Conservation (phyloP, 2,329 filamentous ascomycete species). For the Aspergillus amoenus region DNA sequence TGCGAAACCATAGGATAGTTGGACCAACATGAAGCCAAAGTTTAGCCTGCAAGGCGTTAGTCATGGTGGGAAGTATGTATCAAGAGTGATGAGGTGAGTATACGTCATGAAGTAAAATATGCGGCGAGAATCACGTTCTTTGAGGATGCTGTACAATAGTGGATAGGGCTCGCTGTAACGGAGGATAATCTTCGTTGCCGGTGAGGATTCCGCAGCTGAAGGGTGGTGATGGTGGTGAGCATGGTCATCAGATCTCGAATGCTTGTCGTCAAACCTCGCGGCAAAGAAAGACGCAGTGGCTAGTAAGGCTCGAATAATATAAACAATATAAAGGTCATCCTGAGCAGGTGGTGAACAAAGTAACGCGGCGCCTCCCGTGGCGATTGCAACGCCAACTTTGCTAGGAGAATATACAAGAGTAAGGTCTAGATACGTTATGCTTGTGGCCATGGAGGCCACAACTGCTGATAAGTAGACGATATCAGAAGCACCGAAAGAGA, state of each 20-base stretch:
- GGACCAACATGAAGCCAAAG: constrained; percentile 90
- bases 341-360: constrained; percentile 30
- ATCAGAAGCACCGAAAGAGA: constrained; percentile 23
- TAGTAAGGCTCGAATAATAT: constrained; percentile 28
- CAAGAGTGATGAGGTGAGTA: background rate
- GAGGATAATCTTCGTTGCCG: constrained; percentile 72
- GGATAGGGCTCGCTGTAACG: constrained; percentile 69
- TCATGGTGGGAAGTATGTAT: background rate
- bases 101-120: constrained; percentile 97
- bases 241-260: constrained; percentile 26
- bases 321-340: constrained; percentile 27
- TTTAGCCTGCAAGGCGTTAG: constrained; percentile 66
- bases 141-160: constrained; percentile 78
- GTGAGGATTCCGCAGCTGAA: constrained; percentile 55
- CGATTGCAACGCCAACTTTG: constrained; percentile 33
- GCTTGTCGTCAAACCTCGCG: constrained; percentile 33
- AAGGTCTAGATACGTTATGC: constrained; percentile 27
- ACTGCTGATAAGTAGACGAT: constrained; percentile 23
- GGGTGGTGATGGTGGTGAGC: constrained; percentile 34
- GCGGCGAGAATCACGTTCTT: constrained; percentile 86
- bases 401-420: constrained; percentile 26
- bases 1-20: constrained; percentile 89
- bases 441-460: constrained; percentile 26
- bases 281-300: constrained; percentile 32
- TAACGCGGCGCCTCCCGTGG: constrained; percentile 27